Evolutionary conservation across 495 filamentous ascomycete genomes (phyloP).

Genomic region (Terfezia claveryi): DNA sequence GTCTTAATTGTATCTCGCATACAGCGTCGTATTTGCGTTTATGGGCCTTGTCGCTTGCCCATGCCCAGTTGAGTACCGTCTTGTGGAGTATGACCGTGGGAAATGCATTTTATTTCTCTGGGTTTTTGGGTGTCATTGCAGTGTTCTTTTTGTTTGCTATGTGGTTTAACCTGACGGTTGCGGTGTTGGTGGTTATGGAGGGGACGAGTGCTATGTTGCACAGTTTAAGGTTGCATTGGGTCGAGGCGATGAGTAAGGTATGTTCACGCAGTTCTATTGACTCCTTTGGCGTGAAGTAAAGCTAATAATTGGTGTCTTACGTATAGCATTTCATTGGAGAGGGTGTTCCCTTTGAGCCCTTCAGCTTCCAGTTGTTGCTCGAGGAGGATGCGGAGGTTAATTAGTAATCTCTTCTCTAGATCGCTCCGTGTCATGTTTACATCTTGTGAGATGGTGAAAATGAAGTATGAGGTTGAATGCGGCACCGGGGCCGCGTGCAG

Average conservation of each 20-base stretch:
- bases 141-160: slow-evolving; percentile 57
- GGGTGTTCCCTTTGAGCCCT: slow-evolving; percentile 75
- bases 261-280: background rate
- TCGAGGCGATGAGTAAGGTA: slow-evolving; percentile 72
- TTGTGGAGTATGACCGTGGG: slow-evolving; percentile 90
- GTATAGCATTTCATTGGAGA: slow-evolving; percentile 55
- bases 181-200: slow-evolving; percentile 45
- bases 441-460: too few relatives aligned
- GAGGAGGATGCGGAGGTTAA: slow-evolving; percentile 33
- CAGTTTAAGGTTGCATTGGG: slow-evolving; percentile 88
- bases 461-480: too few relatives aligned
- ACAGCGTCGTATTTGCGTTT: slow-evolving; percentile 97
- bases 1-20: slow-evolving; percentile 95
- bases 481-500: too few relatives aligned
- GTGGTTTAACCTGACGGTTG: slow-evolving; percentile 60
- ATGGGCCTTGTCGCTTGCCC: slow-evolving; percentile 77
- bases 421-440: too few relatives aligned
- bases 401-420: too few relatives aligned
- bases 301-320: background rate
- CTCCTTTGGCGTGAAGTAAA: background rate
- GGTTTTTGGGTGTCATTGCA: slow-evolving; percentile 50
- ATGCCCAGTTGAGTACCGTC: slow-evolving; percentile 81
- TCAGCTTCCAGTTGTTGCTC: slow-evolving; percentile 68
- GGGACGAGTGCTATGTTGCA: slow-evolving; percentile 83
- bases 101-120: slow-evolving; percentile 42